Base-by-base conservation (phyloP, 176 grass and related monocot genomes). In the Zizania latifolia region DNA sequence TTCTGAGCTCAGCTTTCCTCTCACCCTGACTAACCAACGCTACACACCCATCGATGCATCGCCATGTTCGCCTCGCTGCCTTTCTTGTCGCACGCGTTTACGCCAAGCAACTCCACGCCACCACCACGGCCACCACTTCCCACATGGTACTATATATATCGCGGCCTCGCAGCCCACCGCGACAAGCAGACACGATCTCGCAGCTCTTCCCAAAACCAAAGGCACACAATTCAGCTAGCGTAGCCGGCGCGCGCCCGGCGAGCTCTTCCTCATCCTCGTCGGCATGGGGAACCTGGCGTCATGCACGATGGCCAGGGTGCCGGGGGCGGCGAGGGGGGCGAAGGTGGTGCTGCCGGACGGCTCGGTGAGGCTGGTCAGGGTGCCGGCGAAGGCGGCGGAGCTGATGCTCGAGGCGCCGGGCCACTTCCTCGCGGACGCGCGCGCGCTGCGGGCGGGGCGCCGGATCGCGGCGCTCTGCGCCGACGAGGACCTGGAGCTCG, bases 221-320 rank as follows among this genome's bases (percentile, higher is more conserved):
- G 43, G 15, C 0, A 7, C 8, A 65, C 19, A 9, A 38, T 10
- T 39, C 61, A 38, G 39, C 70, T 53, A 61, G n/a, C n/a, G n/a
- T n/a, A n/a, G n/a, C n/a, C n/a, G n/a, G n/a, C n/a, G n/a, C n/a
- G n/a, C n/a, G n/a, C n/a, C n/a, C n/a, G n/a, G n/a, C n/a, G 8
- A 22, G 8, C 21, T 0, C 11, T 21, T 27, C 19, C 39, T n/a
- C 23, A 4, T 10, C 4, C 44, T 51, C 48, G 48, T 0, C 16
- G 26, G 17, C 89, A 98, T 98, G 95, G 95, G 95, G 58, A 98
- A 98, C 81, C 86, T 90, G 76, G 78, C 77, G 39, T 92, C 84
- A 39, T 96, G 92, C 82, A 71, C 89, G 41, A 36, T 90, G 65
- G 71, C 68, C 34, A 63, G 81, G 53, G 10, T 61, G 17, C 41